Evolutionary conservation across 2,329 filamentous ascomycete species (phyloP).

Genomic region (Grosmannia serpens): DNA sequence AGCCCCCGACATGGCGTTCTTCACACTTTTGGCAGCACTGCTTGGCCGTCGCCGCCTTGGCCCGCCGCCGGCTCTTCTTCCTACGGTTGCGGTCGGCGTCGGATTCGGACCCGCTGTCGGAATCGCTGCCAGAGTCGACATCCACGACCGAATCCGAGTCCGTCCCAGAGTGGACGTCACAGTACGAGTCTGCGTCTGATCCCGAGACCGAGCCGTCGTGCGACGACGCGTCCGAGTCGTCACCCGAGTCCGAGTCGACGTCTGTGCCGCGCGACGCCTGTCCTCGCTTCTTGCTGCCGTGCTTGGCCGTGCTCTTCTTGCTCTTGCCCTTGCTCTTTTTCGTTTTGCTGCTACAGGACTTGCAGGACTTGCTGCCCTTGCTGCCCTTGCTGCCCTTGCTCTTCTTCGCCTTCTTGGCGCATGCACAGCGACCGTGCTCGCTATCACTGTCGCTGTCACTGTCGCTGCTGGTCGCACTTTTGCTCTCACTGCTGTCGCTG

Average conservation of each 20-base stretch:
- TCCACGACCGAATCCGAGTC: too few species aligned
- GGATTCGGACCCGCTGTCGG: neutral
- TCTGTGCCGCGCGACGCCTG: neutral
- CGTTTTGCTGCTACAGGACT: neutral
- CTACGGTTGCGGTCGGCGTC: neutral
- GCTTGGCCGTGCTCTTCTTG: neutral
- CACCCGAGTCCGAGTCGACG: neutral
- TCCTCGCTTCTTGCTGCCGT: neutral
- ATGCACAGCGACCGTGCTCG: neutral
- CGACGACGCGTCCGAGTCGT: neutral
- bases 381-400: neutral
- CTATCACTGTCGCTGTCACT: neutral
- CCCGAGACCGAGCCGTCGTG: conserved; percentile 16
- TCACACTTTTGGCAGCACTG: neutral
- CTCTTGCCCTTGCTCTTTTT: neutral
- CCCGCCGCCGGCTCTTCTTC: neutral
- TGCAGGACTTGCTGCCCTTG: neutral
- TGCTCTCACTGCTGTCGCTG: neutral
- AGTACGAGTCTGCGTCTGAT: neutral
- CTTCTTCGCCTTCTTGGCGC: neutral
- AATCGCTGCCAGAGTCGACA: neutral
- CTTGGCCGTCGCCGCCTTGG: neutral
- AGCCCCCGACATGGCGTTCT: neutral
- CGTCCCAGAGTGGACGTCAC: neutral
- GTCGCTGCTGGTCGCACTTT: neutral